Evolutionary conservation across 140 eudicot genomes (phyloP).

Genomic region (Anethum foeniculum): DNA sequence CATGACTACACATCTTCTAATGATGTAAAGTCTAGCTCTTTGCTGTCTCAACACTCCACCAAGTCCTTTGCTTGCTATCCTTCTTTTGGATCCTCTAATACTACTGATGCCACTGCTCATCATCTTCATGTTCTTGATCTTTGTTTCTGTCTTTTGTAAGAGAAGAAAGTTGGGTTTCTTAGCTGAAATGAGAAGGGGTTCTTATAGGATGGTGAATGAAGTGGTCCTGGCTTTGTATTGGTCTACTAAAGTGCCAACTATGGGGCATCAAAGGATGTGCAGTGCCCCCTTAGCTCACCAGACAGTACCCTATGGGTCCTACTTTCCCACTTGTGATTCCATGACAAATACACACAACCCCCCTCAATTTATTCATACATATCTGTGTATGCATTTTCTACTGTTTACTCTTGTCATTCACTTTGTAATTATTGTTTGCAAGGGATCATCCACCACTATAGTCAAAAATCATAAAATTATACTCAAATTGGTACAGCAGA

Average conservation of each 20-base stretch:
- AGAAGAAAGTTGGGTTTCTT: background rate
- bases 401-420: slow-evolving; percentile 1
- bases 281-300: slow-evolving; percentile 25
- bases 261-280: slow-evolving; percentile 31
- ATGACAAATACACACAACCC: background rate
- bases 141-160: background rate
- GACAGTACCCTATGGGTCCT: slow-evolving; percentile 20
- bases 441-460: background rate
- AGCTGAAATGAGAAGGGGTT: slow-evolving; percentile 2
- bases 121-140: slow-evolving; percentile 23
- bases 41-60: slow-evolving; percentile 42
- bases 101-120: slow-evolving; percentile 14
- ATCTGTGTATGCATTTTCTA: background rate
- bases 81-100: slow-evolving; percentile 27
- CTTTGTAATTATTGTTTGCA: background rate
- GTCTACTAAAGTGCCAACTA: slow-evolving; percentile 12
- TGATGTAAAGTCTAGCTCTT: slow-evolving; percentile 46
- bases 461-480: background rate
- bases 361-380: background rate
- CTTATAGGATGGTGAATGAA: slow-evolving; percentile 3
- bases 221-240: slow-evolving; percentile 25
- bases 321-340: slow-evolving; percentile 1
- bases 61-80: slow-evolving; percentile 32
- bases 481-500: background rate
- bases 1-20: slow-evolving; percentile 47